Percentiles rank a stretch among this genome's conserved stretches.
These are phyloP conservation scores for Calonectria ilicicola DNA, from an alignment of 2,329 filamentous ascomycete genomes.

Conservation along the genomic window DNA sequence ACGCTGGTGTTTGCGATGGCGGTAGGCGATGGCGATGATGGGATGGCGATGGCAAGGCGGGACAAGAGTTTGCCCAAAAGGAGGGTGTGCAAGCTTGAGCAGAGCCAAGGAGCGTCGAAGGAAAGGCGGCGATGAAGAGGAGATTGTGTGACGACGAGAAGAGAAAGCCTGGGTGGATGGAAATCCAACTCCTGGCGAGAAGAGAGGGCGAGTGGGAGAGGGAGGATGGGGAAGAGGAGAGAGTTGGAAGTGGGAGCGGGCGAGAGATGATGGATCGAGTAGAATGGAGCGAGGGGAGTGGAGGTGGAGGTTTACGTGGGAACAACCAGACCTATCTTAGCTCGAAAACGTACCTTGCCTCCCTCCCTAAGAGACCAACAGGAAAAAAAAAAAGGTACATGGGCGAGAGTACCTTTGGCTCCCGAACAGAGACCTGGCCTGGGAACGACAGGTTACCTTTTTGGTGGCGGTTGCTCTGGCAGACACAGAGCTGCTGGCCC, in stretches of 20 bases:
- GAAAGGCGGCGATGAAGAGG: constrained; percentile 49
- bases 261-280: constrained; percentile 34
- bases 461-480: constrained; percentile 26
- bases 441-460: constrained; percentile 11
- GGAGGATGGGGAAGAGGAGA: constrained; percentile 38
- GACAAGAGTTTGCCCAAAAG: constrained; percentile 52
- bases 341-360: constrained; percentile 27
- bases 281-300: constrained; percentile 37
- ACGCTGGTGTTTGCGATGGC: constrained; percentile 40
- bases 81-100: constrained; percentile 51
- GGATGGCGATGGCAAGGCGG: constrained; percentile 45
- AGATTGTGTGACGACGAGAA: constrained; percentile 55
- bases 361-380: background rate
- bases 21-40: constrained; percentile 43
- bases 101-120: constrained; percentile 54
- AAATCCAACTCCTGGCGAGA: constrained; percentile 50
- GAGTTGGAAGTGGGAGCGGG: constrained; percentile 31
- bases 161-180: constrained; percentile 57
- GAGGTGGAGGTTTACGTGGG: constrained; percentile 26
- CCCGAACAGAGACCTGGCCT: background rate
- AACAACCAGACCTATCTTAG: constrained; percentile 16
- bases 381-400: background rate
- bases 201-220: constrained; percentile 42
- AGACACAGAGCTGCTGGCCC: constrained; percentile 26
- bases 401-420: constrained; percentile 5